Conservation (phyloP, 1,139 yeast genomes). For the Blastobotrys buckinghamii region DNA sequence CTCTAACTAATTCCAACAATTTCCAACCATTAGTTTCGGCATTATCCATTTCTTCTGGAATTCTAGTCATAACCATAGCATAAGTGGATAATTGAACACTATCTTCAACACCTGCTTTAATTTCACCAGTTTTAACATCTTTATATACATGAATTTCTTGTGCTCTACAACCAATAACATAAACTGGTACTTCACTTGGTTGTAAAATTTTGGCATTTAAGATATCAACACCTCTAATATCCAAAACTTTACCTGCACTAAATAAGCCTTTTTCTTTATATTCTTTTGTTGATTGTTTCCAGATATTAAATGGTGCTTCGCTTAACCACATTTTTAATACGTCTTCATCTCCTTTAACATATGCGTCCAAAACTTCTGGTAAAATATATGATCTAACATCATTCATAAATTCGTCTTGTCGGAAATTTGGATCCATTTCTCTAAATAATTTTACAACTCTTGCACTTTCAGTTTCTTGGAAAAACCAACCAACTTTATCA, state of each 20-base stretch:
- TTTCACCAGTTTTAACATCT: constrained; percentile 85
- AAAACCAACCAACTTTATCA: constrained; percentile 78
- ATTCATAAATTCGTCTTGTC: constrained; percentile 69
- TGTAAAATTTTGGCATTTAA: constrained; percentile 83
- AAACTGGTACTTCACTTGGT: constrained; percentile 89
- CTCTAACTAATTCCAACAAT: constrained; percentile 90
- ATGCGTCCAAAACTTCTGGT: constrained; percentile 94
- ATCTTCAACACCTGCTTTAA: constrained; percentile 95
- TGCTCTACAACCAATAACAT: constrained; percentile 93
- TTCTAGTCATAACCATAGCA: constrained; percentile 92
- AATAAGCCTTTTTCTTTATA: constrained; percentile 87
- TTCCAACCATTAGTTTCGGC: constrained; percentile 96
- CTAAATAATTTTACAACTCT: constrained; percentile 81
- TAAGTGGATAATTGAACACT: constrained; percentile 89
- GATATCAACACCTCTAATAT: constrained; percentile 92
- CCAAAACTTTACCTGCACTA: constrained; percentile 87
- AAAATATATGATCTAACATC: constrained; percentile 88
- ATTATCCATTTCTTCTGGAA: constrained; percentile 88
- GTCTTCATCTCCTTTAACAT: constrained; percentile 83
- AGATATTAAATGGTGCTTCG: constrained; percentile 94
- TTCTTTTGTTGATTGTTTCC: constrained; percentile 91
- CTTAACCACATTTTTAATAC: constrained; percentile 87
- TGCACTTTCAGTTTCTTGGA: constrained; percentile 95
- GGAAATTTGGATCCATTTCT: constrained; percentile 86
- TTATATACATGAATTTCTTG: constrained; percentile 92